phyloP scores from a whole-genome alignment of 2,329 filamentous ascomycete genomes.

The Epichloe bromicola region DNA sequence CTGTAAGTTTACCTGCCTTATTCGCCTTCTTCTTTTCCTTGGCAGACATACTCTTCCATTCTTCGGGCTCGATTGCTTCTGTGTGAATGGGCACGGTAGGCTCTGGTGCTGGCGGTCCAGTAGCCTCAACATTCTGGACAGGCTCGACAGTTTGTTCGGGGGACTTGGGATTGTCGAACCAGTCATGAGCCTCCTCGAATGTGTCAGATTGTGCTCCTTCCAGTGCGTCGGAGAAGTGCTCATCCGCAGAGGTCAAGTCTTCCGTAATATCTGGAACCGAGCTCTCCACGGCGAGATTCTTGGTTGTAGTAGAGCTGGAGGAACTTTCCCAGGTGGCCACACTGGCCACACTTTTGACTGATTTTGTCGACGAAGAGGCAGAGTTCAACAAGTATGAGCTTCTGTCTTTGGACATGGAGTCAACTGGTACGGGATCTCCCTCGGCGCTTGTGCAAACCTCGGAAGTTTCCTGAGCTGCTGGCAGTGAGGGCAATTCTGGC shows the following conservation, averaged over 20 bases:
- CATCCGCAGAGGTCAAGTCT: constrained; percentile 21
- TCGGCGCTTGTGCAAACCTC: constrained; percentile 8
- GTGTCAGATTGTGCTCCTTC: constrained; percentile 14
- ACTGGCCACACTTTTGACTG: constrained; percentile 14
- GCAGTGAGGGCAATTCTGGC: constrained; percentile 15
- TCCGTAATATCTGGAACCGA: constrained; percentile 14
- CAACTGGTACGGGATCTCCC: constrained; percentile 26
- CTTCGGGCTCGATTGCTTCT: constrained; percentile 9
- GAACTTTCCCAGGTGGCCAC: constrained; percentile 11
- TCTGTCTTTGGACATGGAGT: constrained; percentile 28
- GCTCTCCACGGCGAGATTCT: constrained; percentile 8
- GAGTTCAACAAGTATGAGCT: constrained; percentile 29
- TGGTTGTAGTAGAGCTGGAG: constrained; percentile 15
- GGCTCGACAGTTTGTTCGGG: constrained; percentile 2
- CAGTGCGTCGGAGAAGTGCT: constrained; percentile 23
- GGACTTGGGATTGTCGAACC: constrained; percentile 4
- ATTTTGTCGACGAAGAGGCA: constrained; percentile 22
- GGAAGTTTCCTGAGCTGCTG: constrained; percentile 7
- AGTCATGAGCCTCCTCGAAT: constrained; percentile 9
- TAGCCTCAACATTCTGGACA: constrained; percentile 2
- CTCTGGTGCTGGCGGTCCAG: constrained; percentile 5
- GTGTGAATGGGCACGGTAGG: neutral
- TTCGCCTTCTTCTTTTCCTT: constrained; percentile 11
- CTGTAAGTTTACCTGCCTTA: constrained; percentile 11
- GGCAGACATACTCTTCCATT: constrained; percentile 6